Evolutionary conservation across 441 rosid species (phyloP).

Genomic region (Cnidoscolus chayamansa): DNA sequence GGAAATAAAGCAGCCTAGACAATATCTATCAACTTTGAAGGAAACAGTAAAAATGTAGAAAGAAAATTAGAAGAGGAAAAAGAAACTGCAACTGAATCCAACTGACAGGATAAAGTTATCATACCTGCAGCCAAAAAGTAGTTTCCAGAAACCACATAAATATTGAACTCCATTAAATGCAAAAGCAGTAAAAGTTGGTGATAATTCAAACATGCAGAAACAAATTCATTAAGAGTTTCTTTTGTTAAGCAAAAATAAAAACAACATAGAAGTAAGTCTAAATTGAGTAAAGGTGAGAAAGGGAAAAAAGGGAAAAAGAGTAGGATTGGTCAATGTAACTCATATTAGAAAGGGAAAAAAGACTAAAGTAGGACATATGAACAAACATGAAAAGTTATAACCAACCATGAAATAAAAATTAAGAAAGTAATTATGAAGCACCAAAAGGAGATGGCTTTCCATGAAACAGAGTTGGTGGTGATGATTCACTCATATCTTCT

Average conservation of each 20-base stretch:
- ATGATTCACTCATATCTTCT: conserved; percentile 31
- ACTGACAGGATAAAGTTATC: conserved; percentile 9
- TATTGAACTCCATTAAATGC: not conserved
- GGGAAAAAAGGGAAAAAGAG: too few relatives aligned
- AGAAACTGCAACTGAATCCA: conserved; percentile 13
- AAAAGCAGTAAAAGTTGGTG: conserved; percentile 8
- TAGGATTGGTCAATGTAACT: too few relatives aligned
- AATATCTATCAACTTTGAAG: conserved; percentile 10
- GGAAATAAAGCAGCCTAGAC: not conserved
- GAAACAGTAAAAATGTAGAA: not conserved
- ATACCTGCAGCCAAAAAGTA: conserved; percentile 22
- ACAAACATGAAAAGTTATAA: too few relatives aligned
- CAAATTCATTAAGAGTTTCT: conserved; percentile 32
- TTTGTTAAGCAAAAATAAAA: conserved; percentile 28
- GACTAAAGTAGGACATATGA: too few relatives aligned
- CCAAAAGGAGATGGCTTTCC: conserved; percentile 27
- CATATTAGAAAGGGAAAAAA: too few relatives aligned
- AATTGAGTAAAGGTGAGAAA: not conserved
- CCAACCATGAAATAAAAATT: too few relatives aligned
- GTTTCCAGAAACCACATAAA: conserved; percentile 16
- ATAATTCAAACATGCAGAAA: conserved; percentile 28
- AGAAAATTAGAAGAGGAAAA: not conserved
- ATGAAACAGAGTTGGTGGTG: conserved; percentile 29
- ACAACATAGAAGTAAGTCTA: conserved; percentile 21
- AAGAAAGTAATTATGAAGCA: too few relatives aligned